Percentiles rank a stretch among this genome's conserved stretches.
Evolutionary conservation across 2,329 filamentous ascomycete genomes (phyloP).

Genomic region (Arthroderma sp.): DNA sequence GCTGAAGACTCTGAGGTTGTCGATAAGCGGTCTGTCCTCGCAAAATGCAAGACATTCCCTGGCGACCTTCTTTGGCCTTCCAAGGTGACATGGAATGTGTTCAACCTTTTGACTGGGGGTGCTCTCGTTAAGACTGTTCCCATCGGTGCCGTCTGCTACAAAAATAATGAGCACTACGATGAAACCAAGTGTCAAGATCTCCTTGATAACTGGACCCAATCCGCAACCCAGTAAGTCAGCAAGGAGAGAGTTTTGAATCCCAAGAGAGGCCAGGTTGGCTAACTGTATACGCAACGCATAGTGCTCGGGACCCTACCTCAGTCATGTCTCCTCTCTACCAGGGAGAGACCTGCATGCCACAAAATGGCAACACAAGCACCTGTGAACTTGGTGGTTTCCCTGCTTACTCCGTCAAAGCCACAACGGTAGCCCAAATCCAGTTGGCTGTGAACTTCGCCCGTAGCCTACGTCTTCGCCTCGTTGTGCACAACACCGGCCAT

Average conservation of each 20-base stretch:
- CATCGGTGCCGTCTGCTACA: neutral
- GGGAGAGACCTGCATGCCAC: constrained; percentile 17
- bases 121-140: neutral
- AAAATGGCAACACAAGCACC: neutral
- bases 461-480: constrained; percentile 24
- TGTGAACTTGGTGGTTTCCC: constrained; percentile 11
- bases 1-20: too few relatives aligned
- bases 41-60: neutral
- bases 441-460: constrained; percentile 16
- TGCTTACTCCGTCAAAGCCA: constrained; percentile 26
- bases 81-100: neutral
- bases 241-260: neutral
- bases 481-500: constrained; percentile 44
- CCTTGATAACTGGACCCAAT: neutral
- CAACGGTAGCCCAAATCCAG: constrained; percentile 15
- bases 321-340: constrained; percentile 17
- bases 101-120: neutral
- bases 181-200: neutral
- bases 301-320: constrained; percentile 16
- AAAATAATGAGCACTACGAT: neutral
- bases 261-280: neutral
- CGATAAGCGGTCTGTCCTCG: too few relatives aligned
- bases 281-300: neutral
- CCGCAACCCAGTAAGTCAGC: neutral
- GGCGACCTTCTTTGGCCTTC: neutral